Percentiles rank a stretch among this genome's conserved stretches.
phyloP scores from a whole-genome alignment of 345 rosid genomes.

The Salix arbutifolia region DNA sequence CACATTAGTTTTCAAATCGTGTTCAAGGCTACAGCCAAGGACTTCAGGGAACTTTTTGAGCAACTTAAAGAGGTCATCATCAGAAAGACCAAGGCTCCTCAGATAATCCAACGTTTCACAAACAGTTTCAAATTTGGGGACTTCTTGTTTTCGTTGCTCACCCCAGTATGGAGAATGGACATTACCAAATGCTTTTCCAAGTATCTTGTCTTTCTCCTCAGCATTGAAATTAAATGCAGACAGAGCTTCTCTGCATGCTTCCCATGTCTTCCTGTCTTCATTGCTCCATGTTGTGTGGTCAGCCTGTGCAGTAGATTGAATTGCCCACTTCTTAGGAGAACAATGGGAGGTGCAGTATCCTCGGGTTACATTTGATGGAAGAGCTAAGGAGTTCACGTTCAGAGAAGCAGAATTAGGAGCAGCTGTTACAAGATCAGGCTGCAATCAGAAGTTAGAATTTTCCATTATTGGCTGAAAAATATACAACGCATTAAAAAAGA shows the following conservation, averaged over 20 bases:
- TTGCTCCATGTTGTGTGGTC: slow-evolving; percentile 29
- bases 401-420: slow-evolving; percentile 20
- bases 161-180: slow-evolving; percentile 87
- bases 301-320: slow-evolving; percentile 38
- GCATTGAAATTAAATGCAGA: slow-evolving; percentile 51
- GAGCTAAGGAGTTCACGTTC: slow-evolving; percentile 22
- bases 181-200: slow-evolving; percentile 80
- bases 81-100: slow-evolving; percentile 54
- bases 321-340: slow-evolving; percentile 42
- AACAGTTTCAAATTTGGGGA: slow-evolving; percentile 51
- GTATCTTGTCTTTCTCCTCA: slow-evolving; percentile 82
- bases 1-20: slow-evolving; percentile 66
- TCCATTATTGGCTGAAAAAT: too few relatives aligned
- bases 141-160: slow-evolving; percentile 65
- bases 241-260: slow-evolving; percentile 67
- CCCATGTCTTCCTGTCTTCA: slow-evolving; percentile 65
- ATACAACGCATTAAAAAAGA: too few relatives aligned
- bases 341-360: slow-evolving; percentile 12
- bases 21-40: slow-evolving; percentile 70
- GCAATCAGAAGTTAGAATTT: slow-evolving; percentile 23
- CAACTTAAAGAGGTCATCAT: slow-evolving; percentile 60
- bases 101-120: slow-evolving; percentile 54
- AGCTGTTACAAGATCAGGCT: slow-evolving; percentile 41
- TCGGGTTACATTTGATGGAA: slow-evolving; percentile 15
- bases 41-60: slow-evolving; percentile 90